Conservation (phyloP, 192 early-diverging fungal species). For the Coemansia sp. region DNA sequence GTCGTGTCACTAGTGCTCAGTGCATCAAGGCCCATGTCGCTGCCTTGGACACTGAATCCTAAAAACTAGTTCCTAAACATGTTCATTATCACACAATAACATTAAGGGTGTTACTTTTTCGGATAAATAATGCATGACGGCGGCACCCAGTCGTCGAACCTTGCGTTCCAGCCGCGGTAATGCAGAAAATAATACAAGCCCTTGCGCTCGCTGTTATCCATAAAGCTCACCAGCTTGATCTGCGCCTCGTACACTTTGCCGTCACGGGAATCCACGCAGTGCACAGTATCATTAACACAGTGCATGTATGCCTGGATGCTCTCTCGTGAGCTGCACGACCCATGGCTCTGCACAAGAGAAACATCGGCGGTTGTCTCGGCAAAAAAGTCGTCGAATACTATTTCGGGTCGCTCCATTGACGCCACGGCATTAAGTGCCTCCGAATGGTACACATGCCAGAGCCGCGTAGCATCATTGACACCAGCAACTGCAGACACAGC, state of each 20-base stretch:
- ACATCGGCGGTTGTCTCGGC: background rate
- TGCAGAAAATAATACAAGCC: slow-evolving; percentile 50
- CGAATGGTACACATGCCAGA: slow-evolving; percentile 15
- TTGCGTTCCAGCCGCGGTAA: slow-evolving; percentile 37
- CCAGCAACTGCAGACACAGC: slow-evolving; percentile 6
- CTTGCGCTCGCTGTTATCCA: slow-evolving; percentile 16
- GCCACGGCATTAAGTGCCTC: slow-evolving; percentile 9
- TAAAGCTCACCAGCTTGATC: slow-evolving; percentile 22
- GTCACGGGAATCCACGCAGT: slow-evolving; percentile 36
- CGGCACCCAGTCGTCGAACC: slow-evolving; percentile 49
- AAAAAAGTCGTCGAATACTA: slow-evolving; percentile 42
- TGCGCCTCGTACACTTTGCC: slow-evolving; percentile 31
- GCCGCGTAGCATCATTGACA: slow-evolving; percentile 22
- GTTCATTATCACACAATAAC: background rate
- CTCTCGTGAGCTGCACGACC: slow-evolving; percentile 7
- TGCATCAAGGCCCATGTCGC: background rate
- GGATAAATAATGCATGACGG: slow-evolving; percentile 42
- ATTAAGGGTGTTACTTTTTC: background rate
- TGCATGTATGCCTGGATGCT: slow-evolving; percentile 42
- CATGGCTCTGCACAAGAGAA: background rate
- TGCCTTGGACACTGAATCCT: background rate
- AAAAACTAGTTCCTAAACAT: background rate
- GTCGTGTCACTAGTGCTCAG: background rate
- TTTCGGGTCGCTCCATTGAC: slow-evolving; percentile 18
- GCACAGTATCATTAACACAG: slow-evolving; percentile 9